phyloP scores from a whole-genome alignment of 2,329 filamentous ascomycete species.

The Penicillium italicum region DNA sequence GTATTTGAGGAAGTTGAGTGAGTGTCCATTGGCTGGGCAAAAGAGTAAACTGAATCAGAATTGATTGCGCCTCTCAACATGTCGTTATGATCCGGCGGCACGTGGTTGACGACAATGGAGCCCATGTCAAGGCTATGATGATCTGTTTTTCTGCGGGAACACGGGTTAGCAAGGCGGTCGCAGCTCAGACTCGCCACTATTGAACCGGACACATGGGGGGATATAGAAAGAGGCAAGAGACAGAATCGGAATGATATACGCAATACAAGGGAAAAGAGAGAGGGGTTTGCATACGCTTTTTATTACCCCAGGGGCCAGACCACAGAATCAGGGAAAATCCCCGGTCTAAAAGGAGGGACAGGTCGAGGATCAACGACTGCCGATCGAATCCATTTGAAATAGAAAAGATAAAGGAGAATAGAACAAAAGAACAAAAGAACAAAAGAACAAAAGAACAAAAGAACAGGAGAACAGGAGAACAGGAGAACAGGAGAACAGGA shows the following conservation, averaged over 20 bases:
- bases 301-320: background rate
- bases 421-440: background rate
- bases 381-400: conserved; percentile 5
- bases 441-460: background rate
- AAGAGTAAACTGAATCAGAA: conserved; percentile 37
- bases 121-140: conserved; percentile 51
- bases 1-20: conserved; percentile 26
- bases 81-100: conserved; percentile 67
- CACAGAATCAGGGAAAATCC: background rate
- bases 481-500: background rate
- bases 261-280: background rate
- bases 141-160: conserved; percentile 2
- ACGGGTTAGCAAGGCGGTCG: conserved; percentile 12
- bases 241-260: background rate
- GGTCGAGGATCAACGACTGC: background rate
- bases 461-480: background rate
- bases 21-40: conserved; percentile 9
- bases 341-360: background rate
- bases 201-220: background rate
- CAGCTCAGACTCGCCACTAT: background rate
- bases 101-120: conserved; percentile 63
- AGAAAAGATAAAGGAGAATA: background rate
- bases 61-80: conserved; percentile 54
- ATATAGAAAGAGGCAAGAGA: background rate
- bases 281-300: conserved; percentile 5